Conservation (phyloP, 2,329 filamentous ascomycete genomes). For the Atkinsonella hypoxylon region DNA sequence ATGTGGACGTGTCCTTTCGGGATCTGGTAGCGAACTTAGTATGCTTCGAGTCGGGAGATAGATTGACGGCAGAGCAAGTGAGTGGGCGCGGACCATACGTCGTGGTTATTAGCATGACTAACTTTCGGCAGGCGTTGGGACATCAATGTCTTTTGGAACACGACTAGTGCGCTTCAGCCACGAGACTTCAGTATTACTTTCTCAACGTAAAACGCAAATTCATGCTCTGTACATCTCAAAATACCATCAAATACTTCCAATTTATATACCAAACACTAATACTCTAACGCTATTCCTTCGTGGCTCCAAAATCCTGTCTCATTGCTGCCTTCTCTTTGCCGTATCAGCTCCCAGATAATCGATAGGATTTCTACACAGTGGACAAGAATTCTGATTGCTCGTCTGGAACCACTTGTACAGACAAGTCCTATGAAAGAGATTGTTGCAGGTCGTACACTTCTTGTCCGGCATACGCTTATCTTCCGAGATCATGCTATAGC, state of each 20-base stretch:
- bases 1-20: slow-evolving; percentile 43
- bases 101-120: neutral
- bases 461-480: slow-evolving; percentile 90
- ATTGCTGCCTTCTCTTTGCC: slow-evolving; percentile 21
- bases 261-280: neutral
- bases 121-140: slow-evolving; percentile 12
- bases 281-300: too few relatives aligned
- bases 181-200: neutral
- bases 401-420: slow-evolving; percentile 96
- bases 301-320: neutral
- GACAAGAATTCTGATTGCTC: slow-evolving; percentile 84
- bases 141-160: slow-evolving; percentile 10
- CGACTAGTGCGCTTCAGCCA: neutral
- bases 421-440: slow-evolving; percentile 81
- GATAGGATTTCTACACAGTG: slow-evolving; percentile 84
- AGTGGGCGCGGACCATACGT: slow-evolving; percentile 7
- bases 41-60: slow-evolving; percentile 52
- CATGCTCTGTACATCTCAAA: too few relatives aligned
- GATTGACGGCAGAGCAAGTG: slow-evolving; percentile 50
- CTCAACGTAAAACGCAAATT: neutral
- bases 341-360: slow-evolving; percentile 38
- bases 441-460: slow-evolving; percentile 82
- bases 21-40: slow-evolving; percentile 59
- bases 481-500: slow-evolving; percentile 83
- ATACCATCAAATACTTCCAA: neutral